Evolutionary conservation across 768 basidiomycete species (phyloP).

Genomic region (Tylopilus vinaceipallidus): DNA sequence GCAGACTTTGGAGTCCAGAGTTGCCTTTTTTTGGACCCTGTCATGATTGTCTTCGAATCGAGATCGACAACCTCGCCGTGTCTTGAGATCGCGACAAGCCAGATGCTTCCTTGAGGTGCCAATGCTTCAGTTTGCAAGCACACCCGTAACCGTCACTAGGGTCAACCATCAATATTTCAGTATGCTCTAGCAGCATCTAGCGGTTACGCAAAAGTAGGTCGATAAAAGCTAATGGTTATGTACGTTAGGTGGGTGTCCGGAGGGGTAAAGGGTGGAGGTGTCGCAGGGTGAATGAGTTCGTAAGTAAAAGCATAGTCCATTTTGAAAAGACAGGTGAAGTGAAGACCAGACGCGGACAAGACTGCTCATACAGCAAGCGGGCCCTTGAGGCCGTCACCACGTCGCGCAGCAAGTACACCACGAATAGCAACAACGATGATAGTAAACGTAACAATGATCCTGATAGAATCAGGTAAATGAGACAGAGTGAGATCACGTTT

Average conservation of each 20-base stretch:
- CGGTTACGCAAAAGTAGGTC: neutral
- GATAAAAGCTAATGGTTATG: neutral
- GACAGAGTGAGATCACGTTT: neutral
- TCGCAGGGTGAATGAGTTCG: slow-evolving; percentile 12
- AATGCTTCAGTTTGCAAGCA: neutral
- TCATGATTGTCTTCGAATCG: no score
- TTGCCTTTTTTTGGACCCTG: no score
- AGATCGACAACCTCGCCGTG: no score
- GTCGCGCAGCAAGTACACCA: slow-evolving; percentile 54
- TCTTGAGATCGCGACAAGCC: no score
- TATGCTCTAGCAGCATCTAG: slow-evolving; percentile 9
- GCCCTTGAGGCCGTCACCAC: slow-evolving; percentile 68
- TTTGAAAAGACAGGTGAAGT: slow-evolving; percentile 7
- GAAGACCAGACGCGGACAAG: neutral
- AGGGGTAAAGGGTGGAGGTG: slow-evolving; percentile 6
- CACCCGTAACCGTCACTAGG: neutral
- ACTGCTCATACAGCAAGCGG: slow-evolving; percentile 40
- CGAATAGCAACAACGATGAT: slow-evolving; percentile 59
- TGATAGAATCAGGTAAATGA: slow-evolving; percentile 24
- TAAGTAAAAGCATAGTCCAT: neutral
- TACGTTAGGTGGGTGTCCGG: slow-evolving; percentile 13
- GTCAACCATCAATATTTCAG: neutral
- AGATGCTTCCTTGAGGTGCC: no score
- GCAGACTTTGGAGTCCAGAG: no score
- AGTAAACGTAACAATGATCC: slow-evolving; percentile 63